Conservation (phyloP, 2,329 filamentous ascomycete genomes). For the Boeremia exigua region DNA sequence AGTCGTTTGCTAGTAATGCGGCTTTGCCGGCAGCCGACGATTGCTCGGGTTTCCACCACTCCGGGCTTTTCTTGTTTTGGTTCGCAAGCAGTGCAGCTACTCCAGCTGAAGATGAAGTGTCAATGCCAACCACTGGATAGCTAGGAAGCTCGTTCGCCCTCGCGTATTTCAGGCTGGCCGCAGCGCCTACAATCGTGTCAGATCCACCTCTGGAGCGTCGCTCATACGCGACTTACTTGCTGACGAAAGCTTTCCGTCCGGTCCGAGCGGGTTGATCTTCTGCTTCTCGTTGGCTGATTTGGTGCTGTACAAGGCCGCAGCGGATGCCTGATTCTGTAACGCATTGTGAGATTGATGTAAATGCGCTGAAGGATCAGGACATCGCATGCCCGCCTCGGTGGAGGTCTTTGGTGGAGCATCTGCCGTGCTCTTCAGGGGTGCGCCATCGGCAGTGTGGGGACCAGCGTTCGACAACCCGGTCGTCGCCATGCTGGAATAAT, state of each 20-base stretch:
- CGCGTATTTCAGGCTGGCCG: slow-evolving; percentile 72
- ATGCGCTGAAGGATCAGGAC: slow-evolving; percentile 55
- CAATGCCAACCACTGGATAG: slow-evolving; percentile 71
- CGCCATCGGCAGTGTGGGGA: slow-evolving; percentile 29
- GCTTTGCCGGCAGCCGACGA: slow-evolving; percentile 64
- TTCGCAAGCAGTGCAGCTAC: slow-evolving; percentile 78
- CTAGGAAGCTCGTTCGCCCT: slow-evolving; percentile 75
- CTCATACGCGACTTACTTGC: slow-evolving; percentile 54
- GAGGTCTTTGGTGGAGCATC: slow-evolving; percentile 30
- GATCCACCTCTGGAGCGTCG: neutral
- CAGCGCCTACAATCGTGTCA: slow-evolving; percentile 57
- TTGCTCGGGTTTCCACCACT: slow-evolving; percentile 70
- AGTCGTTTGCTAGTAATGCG: slow-evolving; percentile 65
- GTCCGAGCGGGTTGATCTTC: slow-evolving; percentile 51
- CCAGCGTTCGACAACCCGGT: slow-evolving; percentile 28
- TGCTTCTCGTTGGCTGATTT: slow-evolving; percentile 31
- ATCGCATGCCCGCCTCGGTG: slow-evolving; percentile 25
- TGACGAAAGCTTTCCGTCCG: slow-evolving; percentile 63
- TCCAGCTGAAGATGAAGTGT: slow-evolving; percentile 67
- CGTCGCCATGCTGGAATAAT: slow-evolving; percentile 33
- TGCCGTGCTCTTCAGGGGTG: slow-evolving; percentile 27
- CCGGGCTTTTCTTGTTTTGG: slow-evolving; percentile 68
- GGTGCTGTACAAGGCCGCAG: slow-evolving; percentile 63
- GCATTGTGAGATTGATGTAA: slow-evolving; percentile 26
- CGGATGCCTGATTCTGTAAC: slow-evolving; percentile 62